Evolutionary conservation across 169 alveolate genomes (phyloP), one percentile per base, ranked within the genome.

Genomic region (Cryptosporidium sp.): DNA sequence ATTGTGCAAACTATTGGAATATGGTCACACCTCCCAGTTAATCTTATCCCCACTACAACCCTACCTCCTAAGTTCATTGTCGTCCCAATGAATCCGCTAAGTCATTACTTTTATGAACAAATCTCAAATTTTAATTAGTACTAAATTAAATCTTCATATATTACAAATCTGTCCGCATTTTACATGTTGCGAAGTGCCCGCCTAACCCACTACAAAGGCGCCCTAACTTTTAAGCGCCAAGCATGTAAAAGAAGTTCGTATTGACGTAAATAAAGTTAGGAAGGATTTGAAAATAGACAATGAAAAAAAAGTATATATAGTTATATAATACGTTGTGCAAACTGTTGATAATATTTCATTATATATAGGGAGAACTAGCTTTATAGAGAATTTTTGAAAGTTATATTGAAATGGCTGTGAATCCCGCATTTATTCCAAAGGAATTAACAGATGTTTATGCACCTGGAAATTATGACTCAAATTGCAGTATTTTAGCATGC

Each of bases 401-500:
- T 9, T 21, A n/a, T 35, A 21, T 16, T 16, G 12, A 65, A n/a
- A 80, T 80, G 89, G 80, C 89, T 0, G 70, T 80, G 35, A 80
- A 80, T 65, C 89, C 89, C 2, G 89, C 89, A 18, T 42, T 80
- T 29, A 80, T 80, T 45, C 89, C 89, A 9, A 60, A 65, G 52
- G 89, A 80, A 65, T 65, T 80, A n/a, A 60, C 73, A 1, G 67
- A 80, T 0, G 67, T 80, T 14, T 80, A 62, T 51, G 89, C 89
- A 2, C 89, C 89, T 5, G 89, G 45, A 26, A 26, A 4, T 31
- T 67, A 80, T 65, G 89, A 80, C 45, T 7, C 89, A 21, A 65
- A 67, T 29, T 44, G 69, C 31, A 42, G 80, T 14, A 70, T 92
- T 69, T 65, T 92, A 56, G 85, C 91, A 33, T 92, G 94, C 61